A percentile compares a stretch with the other conserved stretches of the same genome.
phyloP scores from a whole-genome alignment of 495 filamentous ascomycete species.

The Neohortaea acidophila region DNA sequence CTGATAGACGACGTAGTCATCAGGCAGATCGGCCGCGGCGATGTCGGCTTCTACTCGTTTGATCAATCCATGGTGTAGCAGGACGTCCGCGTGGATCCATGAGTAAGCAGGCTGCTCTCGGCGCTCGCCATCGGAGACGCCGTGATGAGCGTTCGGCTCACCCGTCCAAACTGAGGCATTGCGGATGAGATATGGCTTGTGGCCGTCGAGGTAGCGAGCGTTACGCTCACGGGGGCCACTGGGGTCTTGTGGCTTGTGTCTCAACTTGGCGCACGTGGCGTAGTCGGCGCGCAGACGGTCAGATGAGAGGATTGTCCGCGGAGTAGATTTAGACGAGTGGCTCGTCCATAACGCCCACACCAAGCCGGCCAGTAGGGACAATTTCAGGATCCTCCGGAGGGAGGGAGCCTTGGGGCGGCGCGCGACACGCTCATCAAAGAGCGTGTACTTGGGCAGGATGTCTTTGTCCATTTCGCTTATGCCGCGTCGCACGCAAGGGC shows the following conservation, averaged over 20 bases:
- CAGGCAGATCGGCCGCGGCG: slow-evolving; percentile 2
- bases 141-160: slow-evolving; percentile 9
- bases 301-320: slow-evolving; percentile 5
- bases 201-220: slow-evolving; percentile 16
- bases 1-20: slow-evolving; percentile 28
- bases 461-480: slow-evolving; percentile 11
- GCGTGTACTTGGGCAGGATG: slow-evolving; percentile 7
- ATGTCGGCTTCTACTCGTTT: slow-evolving; percentile 11
- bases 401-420: not conserved
- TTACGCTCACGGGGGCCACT: slow-evolving; percentile 14
- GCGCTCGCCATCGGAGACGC: slow-evolving; percentile 15
- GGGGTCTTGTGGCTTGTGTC: slow-evolving; percentile 8
- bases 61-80: slow-evolving; percentile 20
- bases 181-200: slow-evolving; percentile 15
- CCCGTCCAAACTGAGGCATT: slow-evolving; percentile 24
- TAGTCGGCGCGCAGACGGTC: slow-evolving; percentile 14
- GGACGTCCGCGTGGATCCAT: slow-evolving; percentile 19
- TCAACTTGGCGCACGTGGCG: slow-evolving; percentile 13
- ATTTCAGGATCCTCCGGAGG: not conserved
- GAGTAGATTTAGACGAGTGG: not conserved
- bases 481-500: no score
- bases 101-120: slow-evolving; percentile 14
- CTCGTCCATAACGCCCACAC: not conserved
- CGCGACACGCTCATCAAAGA: slow-evolving; percentile 3
- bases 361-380: not conserved